These are phyloP conservation scores for Tympanopsis confertula DNA, from an alignment of 2,329 filamentous ascomycete genomes.

Conservation along the genomic window DNA sequence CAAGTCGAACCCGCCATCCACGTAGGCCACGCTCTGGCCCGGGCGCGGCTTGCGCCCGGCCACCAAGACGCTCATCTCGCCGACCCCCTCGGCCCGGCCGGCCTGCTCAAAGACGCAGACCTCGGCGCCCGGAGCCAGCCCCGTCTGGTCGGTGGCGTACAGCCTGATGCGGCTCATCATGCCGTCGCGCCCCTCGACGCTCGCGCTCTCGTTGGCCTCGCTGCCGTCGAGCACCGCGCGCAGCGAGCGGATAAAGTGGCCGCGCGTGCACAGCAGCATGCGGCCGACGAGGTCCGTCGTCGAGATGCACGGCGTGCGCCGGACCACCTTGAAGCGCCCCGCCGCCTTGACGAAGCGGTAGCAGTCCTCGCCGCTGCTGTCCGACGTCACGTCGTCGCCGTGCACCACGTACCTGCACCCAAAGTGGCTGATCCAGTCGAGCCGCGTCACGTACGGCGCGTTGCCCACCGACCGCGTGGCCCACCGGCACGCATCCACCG, in stretches of 20 bases:
- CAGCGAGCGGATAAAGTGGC: slow-evolving; percentile 81
- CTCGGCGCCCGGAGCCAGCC: slow-evolving; percentile 64
- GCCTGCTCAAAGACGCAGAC: slow-evolving; percentile 67
- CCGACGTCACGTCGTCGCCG: slow-evolving; percentile 93
- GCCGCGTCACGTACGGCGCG: slow-evolving; percentile 87
- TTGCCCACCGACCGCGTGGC: slow-evolving; percentile 71
- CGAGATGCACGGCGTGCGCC: slow-evolving; percentile 88
- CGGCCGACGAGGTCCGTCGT: slow-evolving; percentile 93
- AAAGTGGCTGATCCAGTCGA: slow-evolving; percentile 90
- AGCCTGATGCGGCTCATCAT: slow-evolving; percentile 70
- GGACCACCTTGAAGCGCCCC: slow-evolving; percentile 88
- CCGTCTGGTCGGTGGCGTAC: slow-evolving; percentile 80
- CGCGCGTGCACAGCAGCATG: slow-evolving; percentile 92
- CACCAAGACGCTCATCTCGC: slow-evolving; percentile 57
- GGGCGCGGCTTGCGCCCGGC: slow-evolving; percentile 38
- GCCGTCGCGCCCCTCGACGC: slow-evolving; percentile 44
- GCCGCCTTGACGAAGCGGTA: slow-evolving; percentile 96
- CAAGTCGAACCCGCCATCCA: slow-evolving; percentile 91
- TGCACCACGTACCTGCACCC: slow-evolving; percentile 93
- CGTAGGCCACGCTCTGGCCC: slow-evolving; percentile 81
- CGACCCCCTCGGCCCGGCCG: slow-evolving; percentile 38
- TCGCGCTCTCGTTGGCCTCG: slow-evolving; percentile 61
- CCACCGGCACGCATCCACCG: slow-evolving; percentile 92
- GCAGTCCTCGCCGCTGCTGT: slow-evolving; percentile 86
- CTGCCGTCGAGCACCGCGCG: slow-evolving; percentile 55